Evolutionary conservation across 257 asterid species (phyloP).

Genomic region (Ilex asprella): DNA sequence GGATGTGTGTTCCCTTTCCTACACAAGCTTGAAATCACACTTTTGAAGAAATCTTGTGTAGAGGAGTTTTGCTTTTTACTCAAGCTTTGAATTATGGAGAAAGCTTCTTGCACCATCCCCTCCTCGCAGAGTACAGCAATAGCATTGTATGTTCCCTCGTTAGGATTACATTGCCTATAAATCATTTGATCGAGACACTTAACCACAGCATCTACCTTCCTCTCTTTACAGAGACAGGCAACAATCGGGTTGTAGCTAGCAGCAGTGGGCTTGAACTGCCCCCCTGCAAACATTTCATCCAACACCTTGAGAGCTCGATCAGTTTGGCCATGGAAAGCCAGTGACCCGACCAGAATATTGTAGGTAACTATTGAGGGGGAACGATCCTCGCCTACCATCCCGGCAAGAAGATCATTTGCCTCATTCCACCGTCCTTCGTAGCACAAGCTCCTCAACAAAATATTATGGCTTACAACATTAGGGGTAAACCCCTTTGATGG

Average conservation of each 20-base stretch:
- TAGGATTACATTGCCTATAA: conserved; percentile 43
- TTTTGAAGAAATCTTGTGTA: conserved; percentile 46
- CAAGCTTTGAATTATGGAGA: conserved; percentile 55
- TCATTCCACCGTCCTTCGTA: conserved; percentile 72
- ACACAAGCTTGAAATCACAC: conserved; percentile 59
- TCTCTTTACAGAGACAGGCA: conserved; percentile 53
- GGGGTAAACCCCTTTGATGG: conserved; percentile 68
- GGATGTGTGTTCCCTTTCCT: conserved; percentile 66
- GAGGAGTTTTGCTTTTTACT: conserved; percentile 42
- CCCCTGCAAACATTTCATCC: conserved; percentile 55
- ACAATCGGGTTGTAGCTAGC: conserved; percentile 76
- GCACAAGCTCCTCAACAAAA: conserved; percentile 79
- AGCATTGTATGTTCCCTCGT: conserved; percentile 77
- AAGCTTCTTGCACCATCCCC: conserved; percentile 62
- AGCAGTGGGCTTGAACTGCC: conserved; percentile 55
- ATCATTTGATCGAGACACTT: conserved; percentile 61
- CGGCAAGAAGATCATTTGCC: conserved; percentile 67
- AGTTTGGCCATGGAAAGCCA: conserved; percentile 59
- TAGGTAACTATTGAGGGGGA: conserved; percentile 69
- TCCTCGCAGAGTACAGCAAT: conserved; percentile 66
- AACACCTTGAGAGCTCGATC: conserved; percentile 62
- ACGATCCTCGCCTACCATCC: conserved; percentile 68
- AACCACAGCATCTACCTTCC: conserved; percentile 47
- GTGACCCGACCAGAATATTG: conserved; percentile 62
- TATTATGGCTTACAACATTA: conserved; percentile 80